Conservation (phyloP, 148 eudicot species). For the Vaccinium darrowii region DNA sequence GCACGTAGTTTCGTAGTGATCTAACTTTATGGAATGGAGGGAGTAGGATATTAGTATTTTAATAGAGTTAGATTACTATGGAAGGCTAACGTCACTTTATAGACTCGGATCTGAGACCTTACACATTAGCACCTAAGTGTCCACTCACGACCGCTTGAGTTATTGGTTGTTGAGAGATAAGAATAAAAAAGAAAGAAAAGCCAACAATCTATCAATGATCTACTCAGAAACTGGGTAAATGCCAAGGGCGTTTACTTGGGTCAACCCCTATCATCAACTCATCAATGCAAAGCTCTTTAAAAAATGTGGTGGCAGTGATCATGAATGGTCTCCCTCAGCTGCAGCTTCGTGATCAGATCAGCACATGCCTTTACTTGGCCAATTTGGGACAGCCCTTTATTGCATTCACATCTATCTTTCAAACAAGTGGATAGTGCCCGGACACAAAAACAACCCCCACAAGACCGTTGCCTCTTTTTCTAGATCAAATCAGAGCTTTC, state of each 20-base stretch:
- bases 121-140: too few relatives aligned
- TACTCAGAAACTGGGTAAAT: neutral
- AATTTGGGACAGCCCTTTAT: neutral
- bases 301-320: neutral
- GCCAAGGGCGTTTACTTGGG: neutral
- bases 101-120: too few relatives aligned
- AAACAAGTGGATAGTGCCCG: neutral
- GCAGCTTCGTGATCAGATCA: neutral
- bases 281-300: neutral
- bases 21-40: too few relatives aligned
- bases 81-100: too few relatives aligned
- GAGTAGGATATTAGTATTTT: too few relatives aligned
- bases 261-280: neutral
- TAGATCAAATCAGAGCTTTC: neutral
- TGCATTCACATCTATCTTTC: neutral
- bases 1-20: too few relatives aligned
- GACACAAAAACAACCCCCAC: neutral
- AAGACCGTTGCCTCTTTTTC: neutral
- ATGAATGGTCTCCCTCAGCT: neutral
- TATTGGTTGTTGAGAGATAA: too few relatives aligned
- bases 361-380: neutral
- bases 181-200: too few relatives aligned
- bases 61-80: too few relatives aligned
- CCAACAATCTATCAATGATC: too few relatives aligned
- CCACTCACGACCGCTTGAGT: too few relatives aligned